phyloP scores from a whole-genome alignment of 306 rosid species.

The Rosa multiflora region DNA sequence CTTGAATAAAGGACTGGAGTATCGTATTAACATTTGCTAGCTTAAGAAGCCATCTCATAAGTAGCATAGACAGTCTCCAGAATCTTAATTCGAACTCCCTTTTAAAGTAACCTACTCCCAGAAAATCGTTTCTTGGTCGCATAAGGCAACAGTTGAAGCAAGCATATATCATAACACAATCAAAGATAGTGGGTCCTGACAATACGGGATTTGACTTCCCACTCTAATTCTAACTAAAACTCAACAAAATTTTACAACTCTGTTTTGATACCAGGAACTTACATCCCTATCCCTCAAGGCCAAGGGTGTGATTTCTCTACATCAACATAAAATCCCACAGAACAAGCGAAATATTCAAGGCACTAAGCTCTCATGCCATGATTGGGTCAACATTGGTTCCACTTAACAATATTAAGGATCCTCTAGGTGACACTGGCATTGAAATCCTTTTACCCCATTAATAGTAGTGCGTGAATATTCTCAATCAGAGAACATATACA shows the following conservation, averaged over 20 bases:
- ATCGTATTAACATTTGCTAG: too few species aligned
- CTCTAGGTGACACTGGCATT: neutral
- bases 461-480: neutral
- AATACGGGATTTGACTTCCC: neutral
- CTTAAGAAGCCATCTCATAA: neutral
- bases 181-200: neutral
- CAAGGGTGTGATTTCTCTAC: too few species aligned
- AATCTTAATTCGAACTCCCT: neutral
- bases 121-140: neutral
- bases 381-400: too few species aligned
- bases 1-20: neutral
- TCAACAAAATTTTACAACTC: neutral
- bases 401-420: neutral
- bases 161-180: neutral
- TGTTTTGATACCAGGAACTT: too few species aligned
- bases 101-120: neutral
- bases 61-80: neutral
- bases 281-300: too few species aligned
- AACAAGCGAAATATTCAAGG: too few species aligned
- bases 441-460: neutral
- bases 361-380: too few species aligned
- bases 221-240: neutral
- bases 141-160: neutral
- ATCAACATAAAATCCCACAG: too few species aligned
- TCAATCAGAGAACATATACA: neutral